phyloP scores from a whole-genome alignment of 768 basidiomycete species.

The Calocybe cyanea region DNA sequence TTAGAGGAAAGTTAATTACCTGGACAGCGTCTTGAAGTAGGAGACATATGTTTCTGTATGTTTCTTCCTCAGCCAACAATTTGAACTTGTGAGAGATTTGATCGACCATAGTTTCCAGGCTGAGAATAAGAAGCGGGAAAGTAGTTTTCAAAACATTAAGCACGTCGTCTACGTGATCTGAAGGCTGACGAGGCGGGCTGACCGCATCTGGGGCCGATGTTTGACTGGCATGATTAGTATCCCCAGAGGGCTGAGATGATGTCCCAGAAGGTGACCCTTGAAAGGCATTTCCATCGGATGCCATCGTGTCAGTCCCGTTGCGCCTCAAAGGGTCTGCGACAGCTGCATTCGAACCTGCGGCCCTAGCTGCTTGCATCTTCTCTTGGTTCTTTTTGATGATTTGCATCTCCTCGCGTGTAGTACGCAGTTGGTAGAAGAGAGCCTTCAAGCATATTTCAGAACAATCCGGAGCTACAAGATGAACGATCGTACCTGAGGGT shows the following conservation, averaged over 20 bases:
- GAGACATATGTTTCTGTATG: constrained; percentile 87
- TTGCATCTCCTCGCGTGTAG: constrained; percentile 47
- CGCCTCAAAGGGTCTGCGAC: constrained; percentile 26
- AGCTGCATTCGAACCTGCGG: constrained; percentile 25
- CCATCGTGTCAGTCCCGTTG: constrained; percentile 23
- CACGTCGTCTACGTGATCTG: constrained; percentile 92
- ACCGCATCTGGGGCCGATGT: constrained; percentile 21
- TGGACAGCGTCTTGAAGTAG: constrained; percentile 83
- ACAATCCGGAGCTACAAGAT: constrained; percentile 5
- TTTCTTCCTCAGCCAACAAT: constrained; percentile 85
- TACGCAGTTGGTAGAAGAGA: constrained; percentile 92
- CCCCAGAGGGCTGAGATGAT: constrained; percentile 10
- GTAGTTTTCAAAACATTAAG: constrained; percentile 92
- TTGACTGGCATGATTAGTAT: constrained; percentile 14
- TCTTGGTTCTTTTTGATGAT: constrained; percentile 36
- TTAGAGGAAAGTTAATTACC: constrained; percentile 36
- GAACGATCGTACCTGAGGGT: constrained; percentile 74
- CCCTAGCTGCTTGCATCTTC: constrained; percentile 36
- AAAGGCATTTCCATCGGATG: constrained; percentile 18
- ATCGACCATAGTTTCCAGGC: constrained; percentile 96
- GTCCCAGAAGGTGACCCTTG: constrained; percentile 14
- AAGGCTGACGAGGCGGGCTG: constrained; percentile 57
- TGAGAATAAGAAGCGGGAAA: constrained; percentile 91
- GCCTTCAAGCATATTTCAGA: constrained; percentile 49
- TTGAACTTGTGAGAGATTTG: constrained; percentile 91